Conservation (phyloP, 805 yeast species). For the Starmerella etchellsii region DNA sequence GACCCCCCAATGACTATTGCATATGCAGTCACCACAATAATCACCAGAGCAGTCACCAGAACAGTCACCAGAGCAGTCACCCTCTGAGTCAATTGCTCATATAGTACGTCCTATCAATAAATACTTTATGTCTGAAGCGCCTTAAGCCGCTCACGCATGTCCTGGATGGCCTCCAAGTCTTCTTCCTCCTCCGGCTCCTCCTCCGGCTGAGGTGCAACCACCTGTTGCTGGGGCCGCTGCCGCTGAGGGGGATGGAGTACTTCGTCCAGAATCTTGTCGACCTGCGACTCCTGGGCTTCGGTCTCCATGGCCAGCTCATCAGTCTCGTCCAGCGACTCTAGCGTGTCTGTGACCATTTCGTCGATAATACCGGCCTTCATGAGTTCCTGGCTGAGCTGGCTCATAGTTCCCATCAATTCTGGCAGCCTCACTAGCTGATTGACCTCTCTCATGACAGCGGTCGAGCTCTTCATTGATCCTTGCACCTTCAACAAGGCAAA, state of each 20-base stretch:
- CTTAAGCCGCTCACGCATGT: slow-evolving; percentile 77
- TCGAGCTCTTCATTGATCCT: slow-evolving; percentile 63
- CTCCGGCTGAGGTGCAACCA: slow-evolving; percentile 1
- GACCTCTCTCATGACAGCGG: slow-evolving; percentile 80
- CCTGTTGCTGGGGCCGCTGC: neutral
- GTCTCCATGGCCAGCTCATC: slow-evolving; percentile 37
- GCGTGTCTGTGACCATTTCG: slow-evolving; percentile 88
- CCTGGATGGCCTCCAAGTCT: slow-evolving; percentile 61
- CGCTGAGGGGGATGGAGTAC: slow-evolving; percentile 28
- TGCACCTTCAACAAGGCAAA: slow-evolving; percentile 74
- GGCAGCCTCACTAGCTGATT: slow-evolving; percentile 68
- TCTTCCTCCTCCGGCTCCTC: slow-evolving; percentile 36
- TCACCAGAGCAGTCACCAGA: no score
- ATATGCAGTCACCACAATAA: no score
- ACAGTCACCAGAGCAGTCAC: no score
- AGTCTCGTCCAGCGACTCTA: slow-evolving; percentile 56
- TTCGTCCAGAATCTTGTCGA: slow-evolving; percentile 29
- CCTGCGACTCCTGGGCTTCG: slow-evolving; percentile 25
- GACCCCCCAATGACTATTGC: no score
- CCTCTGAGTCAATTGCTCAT: neutral
- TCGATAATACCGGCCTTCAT: slow-evolving; percentile 58
- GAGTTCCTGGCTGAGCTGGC: slow-evolving; percentile 72
- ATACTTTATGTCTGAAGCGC: slow-evolving; percentile 67
- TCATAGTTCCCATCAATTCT: slow-evolving; percentile 67
- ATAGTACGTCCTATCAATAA: neutral